A percentile compares a stretch with the other conserved stretches of the same genome.
Conservation (phyloP, 2,329 filamentous ascomycete species). For the Sphaerostilbella broomeana region DNA sequence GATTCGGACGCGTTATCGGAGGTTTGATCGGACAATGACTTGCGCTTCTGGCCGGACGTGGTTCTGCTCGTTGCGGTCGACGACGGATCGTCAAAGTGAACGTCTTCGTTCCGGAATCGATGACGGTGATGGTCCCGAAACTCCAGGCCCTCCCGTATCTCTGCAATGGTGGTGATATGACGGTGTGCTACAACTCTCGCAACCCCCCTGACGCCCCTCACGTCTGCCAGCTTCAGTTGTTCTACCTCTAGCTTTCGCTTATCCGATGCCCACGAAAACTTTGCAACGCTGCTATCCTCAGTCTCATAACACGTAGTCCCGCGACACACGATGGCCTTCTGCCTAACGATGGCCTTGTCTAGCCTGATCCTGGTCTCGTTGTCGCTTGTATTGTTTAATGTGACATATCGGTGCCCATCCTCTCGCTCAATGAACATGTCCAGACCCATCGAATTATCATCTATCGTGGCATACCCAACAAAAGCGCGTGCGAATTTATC, state of each 20-base stretch:
- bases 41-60: too few species aligned
- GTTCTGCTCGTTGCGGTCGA: too few species aligned
- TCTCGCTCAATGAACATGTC: slow-evolving; percentile 10
- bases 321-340: too few species aligned
- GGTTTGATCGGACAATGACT: too few species aligned
- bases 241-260: slow-evolving; percentile 13
- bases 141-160: too few species aligned
- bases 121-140: too few species aligned
- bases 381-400: slow-evolving; percentile 11
- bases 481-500: slow-evolving; percentile 16
- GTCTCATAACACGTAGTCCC: slow-evolving; percentile 16
- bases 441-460: slow-evolving; percentile 15
- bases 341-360: too few species aligned
- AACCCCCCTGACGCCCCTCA: slow-evolving; percentile 16
- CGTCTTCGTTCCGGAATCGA: too few species aligned
- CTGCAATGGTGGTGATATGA: too few species aligned
- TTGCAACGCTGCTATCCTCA: slow-evolving; percentile 12
- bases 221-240: slow-evolving; percentile 14
- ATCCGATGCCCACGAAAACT: slow-evolving; percentile 13
- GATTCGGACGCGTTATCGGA: too few species aligned
- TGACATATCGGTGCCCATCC: slow-evolving; percentile 11
- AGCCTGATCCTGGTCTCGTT: too few species aligned
- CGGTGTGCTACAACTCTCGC: slow-evolving; percentile 13
- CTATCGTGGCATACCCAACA: slow-evolving; percentile 17
- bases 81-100: too few species aligned